These are phyloP conservation scores for Exophiala sp. DNA, from an alignment of 2,329 filamentous ascomycete genomes.

Conservation along the genomic window DNA sequence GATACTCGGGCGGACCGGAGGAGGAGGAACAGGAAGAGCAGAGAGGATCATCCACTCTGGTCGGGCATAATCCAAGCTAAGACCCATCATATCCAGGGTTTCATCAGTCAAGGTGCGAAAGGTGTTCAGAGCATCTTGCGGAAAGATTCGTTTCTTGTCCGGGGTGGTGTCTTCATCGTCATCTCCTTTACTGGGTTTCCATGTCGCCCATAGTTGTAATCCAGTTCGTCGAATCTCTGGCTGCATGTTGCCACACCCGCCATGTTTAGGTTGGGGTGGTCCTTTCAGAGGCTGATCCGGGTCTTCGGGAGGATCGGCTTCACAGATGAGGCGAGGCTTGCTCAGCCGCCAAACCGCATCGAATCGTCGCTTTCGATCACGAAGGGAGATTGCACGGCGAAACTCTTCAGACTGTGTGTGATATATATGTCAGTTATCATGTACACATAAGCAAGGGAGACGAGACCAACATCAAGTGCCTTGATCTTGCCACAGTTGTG, in stretches of 20 bases:
- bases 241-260: constrained; percentile 87
- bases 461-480: constrained; percentile 92
- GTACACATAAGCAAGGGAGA: constrained; percentile 32
- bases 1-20: constrained; percentile 92
- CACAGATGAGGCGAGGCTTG: constrained; percentile 80
- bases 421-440: neutral
- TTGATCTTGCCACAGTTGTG: constrained; percentile 98
- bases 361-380: constrained; percentile 92
- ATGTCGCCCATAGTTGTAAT: constrained; percentile 70
- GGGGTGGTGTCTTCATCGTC: constrained; percentile 66
- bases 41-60: constrained; percentile 98
- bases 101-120: constrained; percentile 77
- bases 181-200: constrained; percentile 63
- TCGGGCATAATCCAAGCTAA: constrained; percentile 90
- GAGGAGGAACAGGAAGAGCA: constrained; percentile 88
- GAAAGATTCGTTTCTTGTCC: constrained; percentile 76
- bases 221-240: constrained; percentile 83
- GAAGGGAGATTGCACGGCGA: constrained; percentile 69
- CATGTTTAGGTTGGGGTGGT: constrained; percentile 54
- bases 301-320: constrained; percentile 65
- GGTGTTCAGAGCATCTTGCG: constrained; percentile 76
- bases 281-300: constrained; percentile 63
- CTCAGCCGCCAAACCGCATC: constrained; percentile 86
- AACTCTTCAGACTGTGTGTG: constrained; percentile 49
- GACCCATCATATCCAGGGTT: constrained; percentile 77